Percentiles rank a stretch among this genome's conserved stretches.
Evolutionary conservation across 257 asterid species (phyloP).

Genomic region (Rhazya stricta): DNA sequence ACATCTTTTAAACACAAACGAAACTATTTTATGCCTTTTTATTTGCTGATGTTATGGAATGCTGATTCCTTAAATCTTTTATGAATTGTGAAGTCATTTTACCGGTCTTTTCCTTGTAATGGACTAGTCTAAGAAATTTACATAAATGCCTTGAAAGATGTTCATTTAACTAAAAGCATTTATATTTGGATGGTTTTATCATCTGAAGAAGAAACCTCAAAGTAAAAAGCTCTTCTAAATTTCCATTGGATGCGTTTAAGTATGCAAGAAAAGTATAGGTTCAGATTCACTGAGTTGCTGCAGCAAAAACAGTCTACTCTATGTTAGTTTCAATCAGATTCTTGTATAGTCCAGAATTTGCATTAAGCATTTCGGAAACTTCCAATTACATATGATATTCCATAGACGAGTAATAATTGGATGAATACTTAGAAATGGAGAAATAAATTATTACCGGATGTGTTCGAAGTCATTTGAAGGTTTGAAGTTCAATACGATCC

Average conservation of each 20-base stretch:
- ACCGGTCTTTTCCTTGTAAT: background rate
- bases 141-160: background rate
- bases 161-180: background rate
- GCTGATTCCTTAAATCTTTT: background rate
- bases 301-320: background rate
- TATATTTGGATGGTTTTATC: too few relatives aligned
- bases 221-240: background rate
- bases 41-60: background rate
- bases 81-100: background rate
- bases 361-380: background rate
- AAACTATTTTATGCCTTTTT: background rate
- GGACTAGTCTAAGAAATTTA: background rate
- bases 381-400: background rate
- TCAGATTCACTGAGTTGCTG: background rate
- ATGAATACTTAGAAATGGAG: background rate
- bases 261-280: background rate
- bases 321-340: background rate
- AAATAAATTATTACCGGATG: background rate
- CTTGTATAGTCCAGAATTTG: background rate
- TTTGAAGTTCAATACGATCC: background rate
- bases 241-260: too few relatives aligned
- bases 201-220: background rate
- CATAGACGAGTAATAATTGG: background rate
- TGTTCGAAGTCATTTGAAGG: too few relatives aligned
- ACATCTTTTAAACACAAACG: constrained; percentile 2